These are phyloP conservation scores for Trichoderma asperelloides DNA, from an alignment of 495 filamentous ascomycete genomes.

Conservation along the genomic window DNA sequence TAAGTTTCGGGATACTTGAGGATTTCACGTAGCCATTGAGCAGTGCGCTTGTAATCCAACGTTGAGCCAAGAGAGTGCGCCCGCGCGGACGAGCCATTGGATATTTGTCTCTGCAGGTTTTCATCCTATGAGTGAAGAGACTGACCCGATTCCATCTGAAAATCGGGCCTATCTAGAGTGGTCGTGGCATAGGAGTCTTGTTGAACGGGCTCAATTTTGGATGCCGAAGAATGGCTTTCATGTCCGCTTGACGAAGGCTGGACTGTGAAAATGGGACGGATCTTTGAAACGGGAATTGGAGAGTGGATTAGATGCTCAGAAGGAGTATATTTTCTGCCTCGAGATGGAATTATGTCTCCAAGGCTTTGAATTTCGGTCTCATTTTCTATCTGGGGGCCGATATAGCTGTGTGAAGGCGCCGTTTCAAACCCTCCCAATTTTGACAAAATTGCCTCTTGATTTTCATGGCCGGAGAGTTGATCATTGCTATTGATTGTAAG, in stretches of 20 bases:
- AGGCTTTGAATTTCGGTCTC: background rate
- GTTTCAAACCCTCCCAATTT: background rate
- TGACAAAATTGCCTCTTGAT: background rate
- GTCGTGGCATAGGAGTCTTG: background rate
- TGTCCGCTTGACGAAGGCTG: background rate
- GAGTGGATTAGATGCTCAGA: background rate
- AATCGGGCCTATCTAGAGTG: conserved; percentile 9
- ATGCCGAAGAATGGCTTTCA: background rate
- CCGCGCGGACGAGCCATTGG: background rate
- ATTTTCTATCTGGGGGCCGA: background rate
- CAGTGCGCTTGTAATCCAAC: conserved; percentile 13
- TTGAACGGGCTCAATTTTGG: conserved; percentile 13
- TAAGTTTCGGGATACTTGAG: conserved; percentile 15
- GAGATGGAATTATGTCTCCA: background rate
- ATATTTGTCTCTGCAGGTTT: background rate
- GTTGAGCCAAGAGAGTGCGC: conserved; percentile 10
- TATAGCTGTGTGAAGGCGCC: background rate
- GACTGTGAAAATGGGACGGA: background rate
- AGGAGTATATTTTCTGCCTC: background rate
- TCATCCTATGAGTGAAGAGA: conserved; percentile 1
- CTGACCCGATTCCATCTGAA: conserved; percentile 7
- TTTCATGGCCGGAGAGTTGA: background rate
- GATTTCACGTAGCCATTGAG: conserved; percentile 19
- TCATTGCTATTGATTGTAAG: background rate
- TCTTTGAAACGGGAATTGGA: background rate